Conservation (phyloP, 495 filamentous ascomycete species). For the Aspergillus olivimuriae region DNA sequence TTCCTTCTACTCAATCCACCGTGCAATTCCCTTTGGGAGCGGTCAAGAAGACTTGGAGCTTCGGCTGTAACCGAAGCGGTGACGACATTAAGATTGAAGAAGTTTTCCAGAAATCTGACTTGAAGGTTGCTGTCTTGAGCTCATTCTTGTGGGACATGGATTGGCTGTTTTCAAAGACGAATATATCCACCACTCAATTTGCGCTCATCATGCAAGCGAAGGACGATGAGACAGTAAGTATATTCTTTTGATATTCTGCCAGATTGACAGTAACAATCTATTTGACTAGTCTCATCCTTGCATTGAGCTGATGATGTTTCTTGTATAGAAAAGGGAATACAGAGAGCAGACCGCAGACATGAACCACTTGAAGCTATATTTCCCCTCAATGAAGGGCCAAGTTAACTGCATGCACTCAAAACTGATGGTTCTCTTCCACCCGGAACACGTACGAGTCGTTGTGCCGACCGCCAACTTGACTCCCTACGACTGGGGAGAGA, state of each 20-base stretch:
- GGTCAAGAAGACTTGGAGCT: constrained; percentile 78
- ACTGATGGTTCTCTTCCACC: constrained; percentile 73
- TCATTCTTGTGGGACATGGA: constrained; percentile 80
- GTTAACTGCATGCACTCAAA: constrained; percentile 82
- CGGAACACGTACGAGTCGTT: constrained; percentile 60
- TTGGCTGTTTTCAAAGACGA: constrained; percentile 62
- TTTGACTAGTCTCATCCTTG: no score
- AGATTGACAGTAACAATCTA: no score
- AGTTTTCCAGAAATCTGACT: constrained; percentile 63
- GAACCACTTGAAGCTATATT: constrained; percentile 61
- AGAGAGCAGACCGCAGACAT: constrained; percentile 44
- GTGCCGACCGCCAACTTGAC: constrained; percentile 78
- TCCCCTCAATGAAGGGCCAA: constrained; percentile 66
- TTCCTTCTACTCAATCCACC: constrained; percentile 17
- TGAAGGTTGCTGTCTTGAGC: constrained; percentile 74
- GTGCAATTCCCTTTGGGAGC: constrained; percentile 63
- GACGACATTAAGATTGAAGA: constrained; percentile 90
- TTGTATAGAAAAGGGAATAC: constrained; percentile 27
- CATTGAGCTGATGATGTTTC: background rate
- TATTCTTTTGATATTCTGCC: no score
- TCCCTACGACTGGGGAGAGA: constrained; percentile 82
- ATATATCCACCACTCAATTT: constrained; percentile 47
- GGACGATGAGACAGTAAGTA: constrained; percentile 44
- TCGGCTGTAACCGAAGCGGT: constrained; percentile 43
- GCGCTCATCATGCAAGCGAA: constrained; percentile 66